Conservation (phyloP, 306 rosid species). For the Sechiopsis laciniata region DNA sequence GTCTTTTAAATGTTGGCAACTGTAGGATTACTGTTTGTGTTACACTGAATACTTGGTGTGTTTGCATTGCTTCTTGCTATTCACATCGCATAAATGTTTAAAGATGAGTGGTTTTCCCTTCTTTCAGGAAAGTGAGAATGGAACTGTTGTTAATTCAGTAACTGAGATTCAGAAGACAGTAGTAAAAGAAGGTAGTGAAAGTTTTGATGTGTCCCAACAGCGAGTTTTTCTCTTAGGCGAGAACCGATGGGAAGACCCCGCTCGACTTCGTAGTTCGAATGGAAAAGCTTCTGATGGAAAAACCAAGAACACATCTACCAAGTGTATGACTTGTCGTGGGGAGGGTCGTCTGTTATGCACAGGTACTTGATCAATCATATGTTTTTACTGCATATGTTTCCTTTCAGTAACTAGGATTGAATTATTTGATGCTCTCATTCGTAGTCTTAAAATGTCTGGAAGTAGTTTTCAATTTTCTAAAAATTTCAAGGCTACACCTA, state of each 20-base stretch:
- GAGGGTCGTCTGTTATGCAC: conserved; percentile 76
- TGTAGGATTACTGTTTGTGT: not conserved
- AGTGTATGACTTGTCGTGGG: conserved; percentile 77
- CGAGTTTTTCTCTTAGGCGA: conserved; percentile 90
- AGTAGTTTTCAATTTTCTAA: not conserved
- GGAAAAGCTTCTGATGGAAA: conserved; percentile 34
- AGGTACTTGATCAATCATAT: conserved; percentile 40
- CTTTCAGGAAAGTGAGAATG: conserved; percentile 55
- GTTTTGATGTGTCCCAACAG: conserved; percentile 34
- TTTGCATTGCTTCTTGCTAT: not conserved
- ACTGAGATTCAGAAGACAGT: conserved; percentile 47
- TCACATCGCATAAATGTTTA: not conserved
- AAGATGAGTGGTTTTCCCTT: not conserved
- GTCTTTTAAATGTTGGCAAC: not conserved
- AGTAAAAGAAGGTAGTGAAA: conserved; percentile 37
- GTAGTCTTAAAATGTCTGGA: not conserved
- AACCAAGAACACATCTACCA: conserved; percentile 32
- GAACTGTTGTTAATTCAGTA: conserved; percentile 51
- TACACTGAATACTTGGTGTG: not conserved
- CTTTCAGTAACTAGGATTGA: not conserved
- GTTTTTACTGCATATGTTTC: not conserved
- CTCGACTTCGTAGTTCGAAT: conserved; percentile 43
- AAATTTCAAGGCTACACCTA: not conserved
- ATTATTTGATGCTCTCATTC: not conserved
- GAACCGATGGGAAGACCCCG: conserved; percentile 94